phyloP scores from a whole-genome alignment of 176 grass and related monocot genomes.

The Paspalum vaginatum region DNA sequence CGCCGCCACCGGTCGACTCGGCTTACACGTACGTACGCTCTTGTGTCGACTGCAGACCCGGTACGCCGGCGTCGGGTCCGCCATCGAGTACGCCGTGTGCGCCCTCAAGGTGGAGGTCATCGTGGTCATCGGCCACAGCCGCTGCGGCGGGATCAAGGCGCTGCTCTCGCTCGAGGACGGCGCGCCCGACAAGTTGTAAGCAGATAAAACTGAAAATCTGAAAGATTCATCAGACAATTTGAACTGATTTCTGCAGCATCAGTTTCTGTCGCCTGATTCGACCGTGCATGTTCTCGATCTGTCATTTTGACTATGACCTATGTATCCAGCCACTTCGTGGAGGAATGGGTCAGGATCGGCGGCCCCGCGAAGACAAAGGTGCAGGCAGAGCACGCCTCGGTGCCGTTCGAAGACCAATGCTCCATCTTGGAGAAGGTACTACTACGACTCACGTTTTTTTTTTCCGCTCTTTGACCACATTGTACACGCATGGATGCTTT shows the following conservation, averaged over 20 bases:
- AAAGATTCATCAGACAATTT: not conserved
- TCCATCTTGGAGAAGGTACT: constrained; percentile 70
- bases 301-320: too few relatives aligned
- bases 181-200: constrained; percentile 37
- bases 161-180: constrained; percentile 85
- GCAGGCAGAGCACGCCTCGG: constrained; percentile 24
- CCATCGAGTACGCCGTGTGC: constrained; percentile 85
- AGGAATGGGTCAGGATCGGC: constrained; percentile 92
- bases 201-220: not conserved
- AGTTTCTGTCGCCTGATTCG: not conserved
- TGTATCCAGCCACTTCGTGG: constrained; percentile 70
- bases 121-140: constrained; percentile 96
- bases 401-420: constrained; percentile 68
- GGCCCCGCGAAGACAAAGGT: constrained; percentile 72
- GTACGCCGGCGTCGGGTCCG: constrained; percentile 73
- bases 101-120: constrained; percentile 83
- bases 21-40: not conserved
- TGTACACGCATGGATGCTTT: not conserved
- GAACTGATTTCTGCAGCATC: not conserved
- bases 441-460: not conserved
- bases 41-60: constrained; percentile 42
- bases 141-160: constrained; percentile 97
- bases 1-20: not conserved
- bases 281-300: not conserved
- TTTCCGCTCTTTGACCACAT: not conserved